phyloP scores from a whole-genome alignment of 257 asterid genomes.

The Ajuga chamaepitys region DNA sequence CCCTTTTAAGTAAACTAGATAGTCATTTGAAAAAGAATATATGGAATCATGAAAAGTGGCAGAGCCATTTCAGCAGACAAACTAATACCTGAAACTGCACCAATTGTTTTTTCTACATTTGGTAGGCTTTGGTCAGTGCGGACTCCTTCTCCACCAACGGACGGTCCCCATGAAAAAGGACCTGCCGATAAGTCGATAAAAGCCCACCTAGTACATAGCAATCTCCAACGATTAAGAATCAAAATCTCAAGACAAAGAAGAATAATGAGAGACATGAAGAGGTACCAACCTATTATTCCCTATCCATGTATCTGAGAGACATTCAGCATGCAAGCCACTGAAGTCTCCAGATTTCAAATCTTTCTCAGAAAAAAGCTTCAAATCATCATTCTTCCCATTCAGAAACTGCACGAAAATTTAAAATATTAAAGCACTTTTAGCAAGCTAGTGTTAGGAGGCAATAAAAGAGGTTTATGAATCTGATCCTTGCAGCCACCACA shows the following conservation, averaged over 20 bases:
- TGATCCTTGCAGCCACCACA: constrained; percentile 11
- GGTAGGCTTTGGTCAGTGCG: constrained; percentile 94
- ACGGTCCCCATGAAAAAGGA: constrained; percentile 98
- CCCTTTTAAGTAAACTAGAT: neutral
- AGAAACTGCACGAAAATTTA: constrained; percentile 38
- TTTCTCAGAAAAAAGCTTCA: constrained; percentile 58
- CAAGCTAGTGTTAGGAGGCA: constrained; percentile 1
- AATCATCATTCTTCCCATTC: constrained; percentile 67
- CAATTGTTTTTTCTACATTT: constrained; percentile 84
- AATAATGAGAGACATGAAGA: neutral
- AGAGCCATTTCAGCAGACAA: neutral
- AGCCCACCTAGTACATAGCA: constrained; percentile 75
- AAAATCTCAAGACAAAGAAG: neutral
- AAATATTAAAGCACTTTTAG: constrained; percentile 4
- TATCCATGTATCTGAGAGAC: constrained; percentile 91
- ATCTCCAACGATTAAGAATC: constrained; percentile 9
- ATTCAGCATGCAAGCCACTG: constrained; percentile 75
- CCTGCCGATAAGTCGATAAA: constrained; percentile 92
- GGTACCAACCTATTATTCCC: constrained; percentile 66
- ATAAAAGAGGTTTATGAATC: neutral
- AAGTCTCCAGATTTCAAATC: constrained; percentile 77
- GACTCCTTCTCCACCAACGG: constrained; percentile 99
- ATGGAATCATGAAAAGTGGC: constrained; percentile 10
- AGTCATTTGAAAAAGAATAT: neutral
- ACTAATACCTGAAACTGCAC: constrained; percentile 80